Conservation (phyloP, 192 early-diverging fungal genomes). For the Pilobolus umbonatus region DNA sequence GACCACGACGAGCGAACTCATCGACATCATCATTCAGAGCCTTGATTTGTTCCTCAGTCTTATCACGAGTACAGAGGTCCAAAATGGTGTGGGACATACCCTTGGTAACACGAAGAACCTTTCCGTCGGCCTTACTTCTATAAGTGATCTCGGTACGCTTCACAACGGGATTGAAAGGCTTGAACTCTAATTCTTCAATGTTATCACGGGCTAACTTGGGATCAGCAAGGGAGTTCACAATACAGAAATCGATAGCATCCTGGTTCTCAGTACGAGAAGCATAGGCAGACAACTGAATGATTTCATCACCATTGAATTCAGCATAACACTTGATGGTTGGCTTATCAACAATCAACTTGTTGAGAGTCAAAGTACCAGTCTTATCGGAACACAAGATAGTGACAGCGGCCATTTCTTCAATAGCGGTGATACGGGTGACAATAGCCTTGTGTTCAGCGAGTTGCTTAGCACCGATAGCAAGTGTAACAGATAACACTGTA, state of each 20-base stretch:
- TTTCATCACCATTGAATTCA: conserved; percentile 50
- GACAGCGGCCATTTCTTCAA: conserved; percentile 72
- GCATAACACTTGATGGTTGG: conserved; percentile 68
- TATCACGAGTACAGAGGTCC: conserved; percentile 65
- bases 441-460: conserved; percentile 78
- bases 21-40: conserved; percentile 51
- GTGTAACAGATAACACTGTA: conserved; percentile 69
- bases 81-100: conserved; percentile 69
- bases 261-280: conserved; percentile 71
- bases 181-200: conserved; percentile 64
- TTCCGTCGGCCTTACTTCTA: conserved; percentile 57
- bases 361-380: conserved; percentile 87
- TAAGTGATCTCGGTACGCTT: conserved; percentile 75
- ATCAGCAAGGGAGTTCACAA: conserved; percentile 62
- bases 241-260: conserved; percentile 75
- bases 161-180: conserved; percentile 69
- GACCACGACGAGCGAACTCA: conserved; percentile 58
- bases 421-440: conserved; percentile 72
- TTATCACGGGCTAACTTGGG: conserved; percentile 51
- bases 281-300: conserved; percentile 66
- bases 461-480: conserved; percentile 76
- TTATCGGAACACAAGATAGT: conserved; percentile 89
- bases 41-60: conserved; percentile 53
- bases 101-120: conserved; percentile 64
- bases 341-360: conserved; percentile 69